A percentile compares a stretch with the other conserved stretches of the same genome.
phyloP scores from a whole-genome alignment of 768 basidiomycete species.

The Tricholoma sp. region DNA sequence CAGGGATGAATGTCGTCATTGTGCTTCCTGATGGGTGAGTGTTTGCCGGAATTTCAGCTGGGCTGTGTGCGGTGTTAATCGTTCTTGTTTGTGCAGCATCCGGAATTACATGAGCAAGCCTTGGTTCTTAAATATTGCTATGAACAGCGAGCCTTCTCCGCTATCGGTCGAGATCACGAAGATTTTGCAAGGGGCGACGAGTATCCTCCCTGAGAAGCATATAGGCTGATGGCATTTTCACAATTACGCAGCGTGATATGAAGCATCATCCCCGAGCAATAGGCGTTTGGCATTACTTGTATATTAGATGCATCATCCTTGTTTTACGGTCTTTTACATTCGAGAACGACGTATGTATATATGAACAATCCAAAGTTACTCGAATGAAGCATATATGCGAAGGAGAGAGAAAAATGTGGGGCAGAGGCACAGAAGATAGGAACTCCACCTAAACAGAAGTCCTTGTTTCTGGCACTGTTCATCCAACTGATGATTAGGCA shows the following conservation, averaged over 20 bases:
- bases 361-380: background rate
- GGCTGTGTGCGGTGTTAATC: background rate
- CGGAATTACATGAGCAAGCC: constrained; percentile 93
- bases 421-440: constrained; percentile 26
- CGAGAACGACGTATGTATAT: no score
- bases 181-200: constrained; percentile 13
- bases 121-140: constrained; percentile 78
- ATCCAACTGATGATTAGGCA: constrained; percentile 53
- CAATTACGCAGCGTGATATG: background rate
- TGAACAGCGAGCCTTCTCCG: constrained; percentile 49
- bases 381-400: background rate
- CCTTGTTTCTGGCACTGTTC: constrained; percentile 37
- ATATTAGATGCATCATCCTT: background rate
- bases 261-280: background rate
- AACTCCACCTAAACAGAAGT: constrained; percentile 30
- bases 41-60: constrained; percentile 20
- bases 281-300: background rate
- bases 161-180: constrained; percentile 45
- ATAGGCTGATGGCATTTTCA: background rate
- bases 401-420: constrained; percentile 20
- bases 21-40: constrained; percentile 86
- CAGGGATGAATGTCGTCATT: constrained; percentile 84
- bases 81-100: constrained; percentile 42
- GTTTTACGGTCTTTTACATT: no score
- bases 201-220: background rate